Conservation (phyloP, 2,329 filamentous ascomycete species). For the Diaporthe aspalathi region DNA sequence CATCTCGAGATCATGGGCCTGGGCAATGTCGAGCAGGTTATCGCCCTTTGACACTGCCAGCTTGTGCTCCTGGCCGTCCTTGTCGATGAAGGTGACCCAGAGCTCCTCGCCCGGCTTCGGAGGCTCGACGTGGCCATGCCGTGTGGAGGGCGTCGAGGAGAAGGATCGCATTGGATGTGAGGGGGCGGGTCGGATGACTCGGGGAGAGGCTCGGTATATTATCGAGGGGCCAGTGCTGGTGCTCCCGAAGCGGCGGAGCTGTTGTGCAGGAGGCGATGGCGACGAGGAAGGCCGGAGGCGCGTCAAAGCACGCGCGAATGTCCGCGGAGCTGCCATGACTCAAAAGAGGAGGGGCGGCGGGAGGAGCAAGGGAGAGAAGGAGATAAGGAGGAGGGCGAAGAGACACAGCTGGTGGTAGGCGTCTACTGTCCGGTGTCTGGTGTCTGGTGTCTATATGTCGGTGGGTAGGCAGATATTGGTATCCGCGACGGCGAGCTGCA, state of each 20-base stretch:
- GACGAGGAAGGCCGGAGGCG: neutral
- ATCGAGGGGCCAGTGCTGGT: neutral
- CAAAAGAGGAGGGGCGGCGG: too few species aligned
- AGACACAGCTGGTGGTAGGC: too few species aligned
- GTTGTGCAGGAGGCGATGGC: slow-evolving; percentile 27
- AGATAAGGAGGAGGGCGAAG: neutral
- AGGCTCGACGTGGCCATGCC: slow-evolving; percentile 83
- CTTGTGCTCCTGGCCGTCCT: slow-evolving; percentile 81
- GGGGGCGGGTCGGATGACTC: neutral
- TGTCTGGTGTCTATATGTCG: neutral
- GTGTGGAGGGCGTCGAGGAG: slow-evolving; percentile 68
- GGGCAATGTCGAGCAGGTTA: slow-evolving; percentile 94
- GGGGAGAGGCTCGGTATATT: neutral
- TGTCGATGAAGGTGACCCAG: slow-evolving; percentile 92
- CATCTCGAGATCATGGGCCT: slow-evolving; percentile 96
- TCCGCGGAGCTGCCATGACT: slow-evolving; percentile 27
- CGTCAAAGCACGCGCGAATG: slow-evolving; percentile 22
- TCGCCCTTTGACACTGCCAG: slow-evolving; percentile 87
- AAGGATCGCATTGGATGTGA: slow-evolving; percentile 51
- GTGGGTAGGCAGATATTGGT: neutral
- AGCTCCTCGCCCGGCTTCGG: slow-evolving; percentile 95
- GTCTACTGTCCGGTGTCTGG: neutral
- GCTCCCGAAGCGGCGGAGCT: slow-evolving; percentile 20
- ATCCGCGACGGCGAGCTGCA: neutral
- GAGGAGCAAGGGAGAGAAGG: neutral